phyloP scores from a whole-genome alignment of 257 asterid species.

The Dorcoceras hygrometricum region DNA sequence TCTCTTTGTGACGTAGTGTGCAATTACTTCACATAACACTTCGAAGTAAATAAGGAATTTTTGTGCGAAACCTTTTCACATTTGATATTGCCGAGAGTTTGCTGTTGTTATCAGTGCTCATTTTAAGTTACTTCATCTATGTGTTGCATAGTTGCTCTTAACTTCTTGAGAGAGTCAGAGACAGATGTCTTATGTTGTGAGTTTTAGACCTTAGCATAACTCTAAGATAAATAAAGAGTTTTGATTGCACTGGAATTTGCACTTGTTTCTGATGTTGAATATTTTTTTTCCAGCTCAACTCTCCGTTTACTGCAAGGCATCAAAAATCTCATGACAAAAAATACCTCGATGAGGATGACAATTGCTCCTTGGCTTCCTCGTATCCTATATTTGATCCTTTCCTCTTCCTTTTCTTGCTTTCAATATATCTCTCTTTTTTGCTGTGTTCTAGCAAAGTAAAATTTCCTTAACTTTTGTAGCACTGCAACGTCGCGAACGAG shows the following conservation, averaged over 20 bases:
- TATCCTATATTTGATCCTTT: no score
- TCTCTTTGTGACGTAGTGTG: not conserved
- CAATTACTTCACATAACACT: not conserved
- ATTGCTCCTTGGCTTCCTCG: not conserved
- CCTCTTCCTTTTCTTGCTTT: not conserved
- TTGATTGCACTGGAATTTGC: not conserved
- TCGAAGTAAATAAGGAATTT: no score
- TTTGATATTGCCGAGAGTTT: not conserved
- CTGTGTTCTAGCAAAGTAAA: not conserved
- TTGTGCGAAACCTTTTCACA: not conserved
- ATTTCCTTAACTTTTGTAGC: conserved; percentile 25
- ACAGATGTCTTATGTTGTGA: not conserved
- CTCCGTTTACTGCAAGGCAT: not conserved
- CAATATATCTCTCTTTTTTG: not conserved
- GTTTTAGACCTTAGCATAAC: not conserved
- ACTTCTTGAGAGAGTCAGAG: not conserved
- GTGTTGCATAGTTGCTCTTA: not conserved
- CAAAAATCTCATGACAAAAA: not conserved
- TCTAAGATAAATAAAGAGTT: not conserved
- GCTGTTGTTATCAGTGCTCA: not conserved
- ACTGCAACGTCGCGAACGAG: conserved; percentile 74
- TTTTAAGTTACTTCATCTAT: not conserved
- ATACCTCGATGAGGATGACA: not conserved
- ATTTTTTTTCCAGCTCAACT: not conserved
- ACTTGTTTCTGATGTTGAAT: not conserved